phyloP scores from a whole-genome alignment of 1,139 yeast genomes.

The Blastobotrys illinoisensis region DNA sequence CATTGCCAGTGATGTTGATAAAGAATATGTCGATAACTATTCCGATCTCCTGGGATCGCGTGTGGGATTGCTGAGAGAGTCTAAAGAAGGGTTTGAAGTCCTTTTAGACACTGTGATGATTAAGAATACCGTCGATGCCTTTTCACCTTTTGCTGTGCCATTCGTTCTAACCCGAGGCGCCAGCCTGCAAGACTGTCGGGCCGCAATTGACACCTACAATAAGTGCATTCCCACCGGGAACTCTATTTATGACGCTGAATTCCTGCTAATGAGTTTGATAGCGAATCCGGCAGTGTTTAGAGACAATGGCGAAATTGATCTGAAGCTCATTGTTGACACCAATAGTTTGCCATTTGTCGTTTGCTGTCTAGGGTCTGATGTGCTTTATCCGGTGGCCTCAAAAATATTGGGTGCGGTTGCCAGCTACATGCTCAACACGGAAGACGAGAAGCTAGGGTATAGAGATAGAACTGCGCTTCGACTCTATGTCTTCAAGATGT shows the following conservation, averaged over 20 bases:
- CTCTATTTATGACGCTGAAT: conserved; percentile 26
- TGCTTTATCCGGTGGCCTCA: not conserved
- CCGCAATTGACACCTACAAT: not conserved
- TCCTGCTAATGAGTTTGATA: conserved; percentile 27
- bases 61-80: not conserved
- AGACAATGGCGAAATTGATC: conserved; percentile 38
- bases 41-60: not conserved
- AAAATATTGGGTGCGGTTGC: not conserved
- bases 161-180: not conserved
- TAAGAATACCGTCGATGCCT: not conserved
- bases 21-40: not conserved
- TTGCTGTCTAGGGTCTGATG: conserved; percentile 30
- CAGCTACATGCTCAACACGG: not conserved
- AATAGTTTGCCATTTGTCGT: conserved; percentile 54
- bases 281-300: conserved; percentile 27
- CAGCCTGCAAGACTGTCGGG: not conserved
- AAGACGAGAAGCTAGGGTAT: conserved; percentile 31
- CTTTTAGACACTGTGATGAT: not conserved
- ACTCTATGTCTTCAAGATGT: conserved; percentile 55
- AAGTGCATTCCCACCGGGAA: not conserved
- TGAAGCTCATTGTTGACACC: conserved; percentile 55
- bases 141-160: not conserved
- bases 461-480: conserved; percentile 57
- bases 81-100: not conserved
- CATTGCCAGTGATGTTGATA: conserved; percentile 29